Evolutionary conservation across 1,139 yeast species (phyloP), one percentile per base, ranked within the genome.

Genomic region (Yamadazyma sp.): DNA sequence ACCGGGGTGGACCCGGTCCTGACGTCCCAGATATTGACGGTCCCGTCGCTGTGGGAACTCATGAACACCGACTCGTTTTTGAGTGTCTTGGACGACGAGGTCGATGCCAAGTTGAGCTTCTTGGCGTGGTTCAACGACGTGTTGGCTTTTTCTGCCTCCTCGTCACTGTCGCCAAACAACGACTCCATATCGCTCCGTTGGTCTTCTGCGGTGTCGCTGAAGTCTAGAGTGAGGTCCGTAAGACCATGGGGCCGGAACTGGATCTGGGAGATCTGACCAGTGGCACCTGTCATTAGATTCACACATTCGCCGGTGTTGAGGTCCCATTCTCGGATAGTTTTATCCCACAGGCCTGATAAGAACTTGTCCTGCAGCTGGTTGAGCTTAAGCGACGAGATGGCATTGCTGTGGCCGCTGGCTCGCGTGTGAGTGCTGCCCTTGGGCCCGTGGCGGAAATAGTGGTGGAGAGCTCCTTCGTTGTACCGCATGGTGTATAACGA

Each of bases 341-440:
- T 83, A 64, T 92, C 98, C 95, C 98, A 92, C 5, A 94, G 79
- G 0, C 97, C 98, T 31, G 94, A 83, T 5, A 92, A 57, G 29
- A 89, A 78, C 36, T 68, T 62, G 33, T 74, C 73, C 45, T 87
- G 89, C 31, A 70, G 71, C 28, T 73, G 69, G 54, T 83, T 84
- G 43, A 92, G 68, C 43, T 71, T 69, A 31, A 92, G 58, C 17
- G 81, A 82, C 12, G 95, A 85, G 0, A 92, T 88, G 0, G 96
- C 80, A 41, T 81, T 83, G 24, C 67, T 73, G 59, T 92, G 98
- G 4, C 77, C 77, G 12, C 46, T 42, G 15, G 46, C 44, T 11
- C 42, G 14, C 3, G 40, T 20, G 3, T 35, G 34, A 10, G 36
- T 34, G 27, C 49, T 50, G 5, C 43, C 43, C 33, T 53, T 55